Evolutionary conservation across 805 yeast genomes (phyloP).

Genomic region (Teunomyces aglyptinius): DNA sequence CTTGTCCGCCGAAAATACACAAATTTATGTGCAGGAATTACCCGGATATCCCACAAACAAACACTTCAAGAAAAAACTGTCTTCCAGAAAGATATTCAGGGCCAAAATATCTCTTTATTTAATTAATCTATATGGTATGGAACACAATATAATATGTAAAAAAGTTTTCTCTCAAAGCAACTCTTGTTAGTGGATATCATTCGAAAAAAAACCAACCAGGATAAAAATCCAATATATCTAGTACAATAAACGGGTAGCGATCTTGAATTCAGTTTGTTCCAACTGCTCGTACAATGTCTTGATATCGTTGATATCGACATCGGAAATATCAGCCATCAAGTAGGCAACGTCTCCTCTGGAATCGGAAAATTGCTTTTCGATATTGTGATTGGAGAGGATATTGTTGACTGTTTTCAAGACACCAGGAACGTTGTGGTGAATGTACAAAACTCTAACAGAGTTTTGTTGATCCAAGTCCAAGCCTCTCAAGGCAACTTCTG

Average conservation of each 20-base stretch:
- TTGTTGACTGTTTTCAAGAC: slow-evolving; percentile 96
- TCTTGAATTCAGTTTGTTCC: slow-evolving; percentile 85
- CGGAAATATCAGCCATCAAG: slow-evolving; percentile 94
- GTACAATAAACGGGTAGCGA: slow-evolving; percentile 86
- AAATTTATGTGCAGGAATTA: slow-evolving; percentile 1
- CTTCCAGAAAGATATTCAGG: too few species aligned
- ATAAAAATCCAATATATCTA: slow-evolving; percentile 29
- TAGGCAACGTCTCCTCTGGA: slow-evolving; percentile 95
- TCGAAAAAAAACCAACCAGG: neutral
- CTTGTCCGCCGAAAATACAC: slow-evolving; percentile 2
- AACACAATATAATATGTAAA: neutral
- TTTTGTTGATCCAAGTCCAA: slow-evolving; percentile 82
- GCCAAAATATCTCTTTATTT: too few species aligned
- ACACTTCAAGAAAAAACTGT: too few species aligned
- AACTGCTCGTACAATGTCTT: slow-evolving; percentile 80
- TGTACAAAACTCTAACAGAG: slow-evolving; percentile 89
- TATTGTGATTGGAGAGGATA: slow-evolving; percentile 89
- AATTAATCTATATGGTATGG: slow-evolving; percentile 1
- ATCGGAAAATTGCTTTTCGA: slow-evolving; percentile 97
- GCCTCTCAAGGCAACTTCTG: slow-evolving; percentile 91
- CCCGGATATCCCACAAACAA: neutral
- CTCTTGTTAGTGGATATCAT: neutral
- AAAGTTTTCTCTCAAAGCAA: neutral
- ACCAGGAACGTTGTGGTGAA: slow-evolving; percentile 98
- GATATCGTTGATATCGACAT: slow-evolving; percentile 79